phyloP scores from a whole-genome alignment of 495 filamentous ascomycete species.

The Aspergillus bridgeri region DNA sequence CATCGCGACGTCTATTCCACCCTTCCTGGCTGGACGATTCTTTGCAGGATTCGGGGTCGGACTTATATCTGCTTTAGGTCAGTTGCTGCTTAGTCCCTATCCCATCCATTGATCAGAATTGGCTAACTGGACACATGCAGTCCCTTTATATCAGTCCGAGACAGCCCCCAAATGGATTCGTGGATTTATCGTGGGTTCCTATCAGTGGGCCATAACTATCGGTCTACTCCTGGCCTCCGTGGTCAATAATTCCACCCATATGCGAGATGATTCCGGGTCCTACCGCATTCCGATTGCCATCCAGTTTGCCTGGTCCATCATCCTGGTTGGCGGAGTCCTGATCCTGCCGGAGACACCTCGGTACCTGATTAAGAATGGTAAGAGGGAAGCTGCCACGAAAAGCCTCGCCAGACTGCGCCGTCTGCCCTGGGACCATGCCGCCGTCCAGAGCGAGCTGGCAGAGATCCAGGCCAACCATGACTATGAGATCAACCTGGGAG shows the following conservation, averaged over 20 bases:
- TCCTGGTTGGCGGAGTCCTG: background rate
- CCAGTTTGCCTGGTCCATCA: conserved; percentile 2
- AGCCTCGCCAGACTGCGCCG: background rate
- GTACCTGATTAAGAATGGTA: background rate
- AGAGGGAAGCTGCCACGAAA: background rate
- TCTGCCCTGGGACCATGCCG: background rate
- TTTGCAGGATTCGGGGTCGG: background rate
- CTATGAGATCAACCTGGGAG: background rate
- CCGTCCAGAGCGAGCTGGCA: background rate
- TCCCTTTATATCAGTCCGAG: background rate
- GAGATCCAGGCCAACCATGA: conserved; percentile 6
- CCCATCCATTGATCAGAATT: background rate
- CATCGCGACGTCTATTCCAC: background rate
- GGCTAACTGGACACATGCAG: no score
- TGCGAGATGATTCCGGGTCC: background rate
- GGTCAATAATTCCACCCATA: background rate
- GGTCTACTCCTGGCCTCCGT: background rate
- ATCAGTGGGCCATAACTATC: background rate
- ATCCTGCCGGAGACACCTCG: conserved; percentile 8
- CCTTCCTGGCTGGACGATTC: background rate
- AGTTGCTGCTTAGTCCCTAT: background rate
- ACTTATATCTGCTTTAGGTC: background rate
- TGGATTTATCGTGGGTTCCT: conserved; percentile 1
- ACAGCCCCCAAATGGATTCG: conserved; percentile 1
- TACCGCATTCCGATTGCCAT: conserved; percentile 2